Conservation (phyloP, 2,329 filamentous ascomycete genomes). For the Botryosphaeria dothidea region DNA sequence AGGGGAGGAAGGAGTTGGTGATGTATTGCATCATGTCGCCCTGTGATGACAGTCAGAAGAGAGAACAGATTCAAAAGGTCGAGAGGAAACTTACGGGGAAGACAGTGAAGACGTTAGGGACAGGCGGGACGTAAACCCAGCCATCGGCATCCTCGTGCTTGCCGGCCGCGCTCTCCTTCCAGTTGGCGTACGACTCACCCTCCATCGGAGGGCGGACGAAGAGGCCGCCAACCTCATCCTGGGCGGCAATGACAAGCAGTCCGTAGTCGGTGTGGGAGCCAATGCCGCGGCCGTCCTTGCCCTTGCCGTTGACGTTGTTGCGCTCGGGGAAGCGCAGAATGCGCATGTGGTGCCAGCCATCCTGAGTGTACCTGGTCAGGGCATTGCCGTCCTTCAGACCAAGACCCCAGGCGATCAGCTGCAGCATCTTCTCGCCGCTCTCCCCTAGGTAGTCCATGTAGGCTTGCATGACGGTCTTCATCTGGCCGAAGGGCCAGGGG, state of each 20-base stretch:
- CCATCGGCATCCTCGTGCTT: slow-evolving; percentile 47
- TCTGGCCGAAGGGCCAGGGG: slow-evolving; percentile 49
- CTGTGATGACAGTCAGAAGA: slow-evolving; percentile 22
- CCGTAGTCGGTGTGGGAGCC: slow-evolving; percentile 57
- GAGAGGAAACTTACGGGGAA: slow-evolving; percentile 44
- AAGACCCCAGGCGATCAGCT: slow-evolving; percentile 50
- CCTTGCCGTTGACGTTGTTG: slow-evolving; percentile 49
- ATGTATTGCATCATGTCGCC: slow-evolving; percentile 57
- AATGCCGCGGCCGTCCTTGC: slow-evolving; percentile 52
- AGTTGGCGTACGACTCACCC: slow-evolving; percentile 48
- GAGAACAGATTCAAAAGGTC: neutral
- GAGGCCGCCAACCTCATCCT: slow-evolving; percentile 54
- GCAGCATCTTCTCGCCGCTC: slow-evolving; percentile 48
- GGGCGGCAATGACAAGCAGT: slow-evolving; percentile 52
- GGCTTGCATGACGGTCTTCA: slow-evolving; percentile 42
- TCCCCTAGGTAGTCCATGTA: slow-evolving; percentile 47
- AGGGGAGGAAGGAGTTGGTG: slow-evolving; percentile 48
- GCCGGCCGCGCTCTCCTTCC: slow-evolving; percentile 48
- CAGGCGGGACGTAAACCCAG: slow-evolving; percentile 53
- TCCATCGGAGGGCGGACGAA: slow-evolving; percentile 49
- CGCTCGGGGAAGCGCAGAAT: slow-evolving; percentile 45
- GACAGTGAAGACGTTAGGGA: slow-evolving; percentile 49
- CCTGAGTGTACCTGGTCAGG: slow-evolving; percentile 45
- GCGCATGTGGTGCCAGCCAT: slow-evolving; percentile 56
- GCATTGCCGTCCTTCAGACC: slow-evolving; percentile 40